Percentiles rank a stretch among this genome's conserved stretches.
phyloP scores from a whole-genome alignment of 1,139 yeast genomes.

The Sugiyamaella paludigena region DNA sequence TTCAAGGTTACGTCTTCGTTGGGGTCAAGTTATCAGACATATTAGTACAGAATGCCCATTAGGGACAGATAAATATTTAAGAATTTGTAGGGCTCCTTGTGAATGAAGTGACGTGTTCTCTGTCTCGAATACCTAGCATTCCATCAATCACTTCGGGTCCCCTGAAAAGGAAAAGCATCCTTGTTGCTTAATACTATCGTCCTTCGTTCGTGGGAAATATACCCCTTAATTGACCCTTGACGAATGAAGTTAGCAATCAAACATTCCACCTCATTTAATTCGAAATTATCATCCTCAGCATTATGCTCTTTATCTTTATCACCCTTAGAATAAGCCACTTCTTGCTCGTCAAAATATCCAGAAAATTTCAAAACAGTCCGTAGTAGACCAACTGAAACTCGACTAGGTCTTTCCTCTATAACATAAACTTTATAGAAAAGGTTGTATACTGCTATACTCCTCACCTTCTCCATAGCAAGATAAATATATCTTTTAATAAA shows the following conservation, averaged over 20 bases:
- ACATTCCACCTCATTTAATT: slow-evolving; percentile 64
- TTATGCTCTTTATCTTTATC: slow-evolving; percentile 16
- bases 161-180: slow-evolving; percentile 52
- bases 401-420: slow-evolving; percentile 39
- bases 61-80: too few species aligned
- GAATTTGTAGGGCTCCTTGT: background rate
- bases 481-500: slow-evolving; percentile 62
- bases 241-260: slow-evolving; percentile 65
- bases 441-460: slow-evolving; percentile 51
- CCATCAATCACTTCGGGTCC: too few species aligned
- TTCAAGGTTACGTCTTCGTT: too few species aligned
- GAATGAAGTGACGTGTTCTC: background rate
- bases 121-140: background rate
- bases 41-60: too few species aligned
- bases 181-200: slow-evolving; percentile 75
- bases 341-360: slow-evolving; percentile 24
- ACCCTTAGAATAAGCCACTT: slow-evolving; percentile 16
- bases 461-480: slow-evolving; percentile 56
- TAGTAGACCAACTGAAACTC: slow-evolving; percentile 50
- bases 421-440: slow-evolving; percentile 51
- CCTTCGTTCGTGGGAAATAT: slow-evolving; percentile 70
- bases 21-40: too few species aligned
- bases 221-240: slow-evolving; percentile 70
- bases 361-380: slow-evolving; percentile 47
- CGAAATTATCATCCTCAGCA: slow-evolving; percentile 6